Conservation (phyloP, 2,329 filamentous ascomycete species). For the Fusarium drepaniforme region DNA sequence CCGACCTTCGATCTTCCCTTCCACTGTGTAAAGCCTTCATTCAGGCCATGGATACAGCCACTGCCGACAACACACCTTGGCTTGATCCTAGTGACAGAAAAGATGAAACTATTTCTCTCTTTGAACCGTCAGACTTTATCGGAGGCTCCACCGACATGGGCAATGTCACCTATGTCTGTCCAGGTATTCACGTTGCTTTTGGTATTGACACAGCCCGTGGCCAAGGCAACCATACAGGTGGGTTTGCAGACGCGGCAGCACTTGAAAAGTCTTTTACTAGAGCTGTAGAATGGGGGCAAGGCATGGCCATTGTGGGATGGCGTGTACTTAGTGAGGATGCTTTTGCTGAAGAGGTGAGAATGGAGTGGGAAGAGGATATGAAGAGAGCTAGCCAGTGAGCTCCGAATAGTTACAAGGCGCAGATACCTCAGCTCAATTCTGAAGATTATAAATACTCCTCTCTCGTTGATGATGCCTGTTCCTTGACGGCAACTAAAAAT, state of each 20-base stretch:
- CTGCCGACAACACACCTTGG: not conserved
- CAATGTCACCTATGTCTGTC: slow-evolving; percentile 7
- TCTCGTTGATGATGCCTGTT: not conserved
- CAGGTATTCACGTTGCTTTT: slow-evolving; percentile 7
- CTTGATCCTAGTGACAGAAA: not conserved
- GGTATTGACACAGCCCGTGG: slow-evolving; percentile 9
- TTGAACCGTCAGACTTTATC: not conserved
- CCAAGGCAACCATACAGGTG: slow-evolving; percentile 11
- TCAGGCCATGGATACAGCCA: not conserved
- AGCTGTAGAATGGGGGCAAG: not conserved
- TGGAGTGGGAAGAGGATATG: not conserved
- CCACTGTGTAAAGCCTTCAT: not conserved
- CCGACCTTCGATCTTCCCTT: slow-evolving; percentile 6
- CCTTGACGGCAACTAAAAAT: too few species aligned
- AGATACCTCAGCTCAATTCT: not conserved
- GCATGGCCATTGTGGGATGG: slow-evolving; percentile 19
- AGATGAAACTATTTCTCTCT: not conserved
- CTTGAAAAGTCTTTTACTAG: not conserved
- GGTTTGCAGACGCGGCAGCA: slow-evolving; percentile 8
- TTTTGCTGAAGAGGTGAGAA: not conserved
- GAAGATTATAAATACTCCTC: not conserved
- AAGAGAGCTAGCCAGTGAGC: not conserved
- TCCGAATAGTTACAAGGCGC: not conserved
- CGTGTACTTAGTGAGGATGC: not conserved
- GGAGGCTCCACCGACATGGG: slow-evolving; percentile 16